Conservation (phyloP, 129 eudicot species). For the Arctium minus region DNA sequence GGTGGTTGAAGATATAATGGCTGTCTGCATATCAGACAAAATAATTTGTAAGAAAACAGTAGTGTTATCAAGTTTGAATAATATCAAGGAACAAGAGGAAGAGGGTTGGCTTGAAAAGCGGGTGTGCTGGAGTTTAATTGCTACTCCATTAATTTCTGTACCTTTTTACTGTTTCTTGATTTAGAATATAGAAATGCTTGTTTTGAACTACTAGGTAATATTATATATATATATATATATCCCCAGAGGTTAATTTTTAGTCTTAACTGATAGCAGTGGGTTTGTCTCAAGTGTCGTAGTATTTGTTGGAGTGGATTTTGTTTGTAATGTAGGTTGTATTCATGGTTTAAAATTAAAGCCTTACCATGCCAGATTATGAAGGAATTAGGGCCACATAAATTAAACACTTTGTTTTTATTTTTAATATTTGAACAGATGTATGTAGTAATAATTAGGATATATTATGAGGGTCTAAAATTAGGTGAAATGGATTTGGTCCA, state of each 20-base stretch:
- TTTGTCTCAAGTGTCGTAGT: background rate
- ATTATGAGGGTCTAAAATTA: background rate
- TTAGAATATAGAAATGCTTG: background rate
- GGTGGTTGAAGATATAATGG: background rate
- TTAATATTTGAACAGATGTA: background rate
- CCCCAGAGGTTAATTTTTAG: background rate
- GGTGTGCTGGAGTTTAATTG: background rate
- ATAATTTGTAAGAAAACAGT: background rate
- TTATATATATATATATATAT: background rate
- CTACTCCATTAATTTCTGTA: background rate
- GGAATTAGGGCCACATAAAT: background rate
- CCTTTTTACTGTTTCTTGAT: background rate
- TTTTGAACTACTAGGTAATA: background rate
- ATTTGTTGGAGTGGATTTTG: background rate
- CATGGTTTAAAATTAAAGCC: too few relatives aligned
- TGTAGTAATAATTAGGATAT: background rate
- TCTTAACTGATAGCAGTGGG: background rate
- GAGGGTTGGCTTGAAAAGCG: background rate
- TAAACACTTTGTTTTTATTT: background rate
- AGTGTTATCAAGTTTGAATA: background rate
- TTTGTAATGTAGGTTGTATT: background rate
- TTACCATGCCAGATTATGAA: background rate
- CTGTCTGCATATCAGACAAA: background rate
- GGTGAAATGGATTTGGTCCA: constrained; percentile 11
- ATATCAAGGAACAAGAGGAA: background rate